Evolutionary conservation across 208 protist genomes (phyloP).

Genomic region (Trypanosoma avium): DNA sequence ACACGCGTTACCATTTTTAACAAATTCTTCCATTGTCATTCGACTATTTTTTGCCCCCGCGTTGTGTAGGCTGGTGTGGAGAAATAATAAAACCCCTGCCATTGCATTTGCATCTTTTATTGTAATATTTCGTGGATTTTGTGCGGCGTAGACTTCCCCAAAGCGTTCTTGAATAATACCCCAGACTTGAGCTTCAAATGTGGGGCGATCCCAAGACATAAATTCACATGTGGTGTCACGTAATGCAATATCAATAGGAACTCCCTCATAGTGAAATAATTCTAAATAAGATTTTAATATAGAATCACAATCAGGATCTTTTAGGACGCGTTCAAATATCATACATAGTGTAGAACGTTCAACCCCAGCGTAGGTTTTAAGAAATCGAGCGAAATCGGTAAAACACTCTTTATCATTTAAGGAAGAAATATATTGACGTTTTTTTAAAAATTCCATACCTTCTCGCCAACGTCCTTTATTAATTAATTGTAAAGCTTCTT

Average conservation of each 20-base stretch:
- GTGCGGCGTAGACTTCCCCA: slow-evolving; percentile 69
- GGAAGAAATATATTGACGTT: slow-evolving; percentile 38
- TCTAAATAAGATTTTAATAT: slow-evolving; percentile 72
- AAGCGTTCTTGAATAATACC: slow-evolving; percentile 74
- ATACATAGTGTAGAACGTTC: slow-evolving; percentile 55
- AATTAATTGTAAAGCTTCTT: slow-evolving; percentile 54
- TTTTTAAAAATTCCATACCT: slow-evolving; percentile 64
- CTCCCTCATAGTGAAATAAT: slow-evolving; percentile 63
- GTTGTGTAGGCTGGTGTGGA: slow-evolving; percentile 90
- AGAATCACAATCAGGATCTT: slow-evolving; percentile 43
- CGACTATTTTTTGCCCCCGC: slow-evolving; percentile 38
- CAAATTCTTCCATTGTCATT: slow-evolving; percentile 66
- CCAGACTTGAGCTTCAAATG: slow-evolving; percentile 89
- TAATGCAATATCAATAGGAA: slow-evolving; percentile 83
- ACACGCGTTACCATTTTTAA: slow-evolving; percentile 66
- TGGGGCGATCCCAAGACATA: slow-evolving; percentile 87
- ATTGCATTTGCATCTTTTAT: slow-evolving; percentile 76
- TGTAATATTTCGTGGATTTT: slow-evolving; percentile 70
- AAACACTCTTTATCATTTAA: slow-evolving; percentile 27
- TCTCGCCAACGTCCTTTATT: slow-evolving; percentile 72
- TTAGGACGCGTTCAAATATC: slow-evolving; percentile 82
- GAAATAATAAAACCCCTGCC: slow-evolving; percentile 83
- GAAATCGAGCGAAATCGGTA: slow-evolving; percentile 65
- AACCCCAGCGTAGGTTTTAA: slow-evolving; percentile 67
- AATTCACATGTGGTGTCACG: slow-evolving; percentile 88